phyloP scores from a whole-genome alignment of 2,329 filamentous ascomycete species.

The Hansfordia pulvinata region DNA sequence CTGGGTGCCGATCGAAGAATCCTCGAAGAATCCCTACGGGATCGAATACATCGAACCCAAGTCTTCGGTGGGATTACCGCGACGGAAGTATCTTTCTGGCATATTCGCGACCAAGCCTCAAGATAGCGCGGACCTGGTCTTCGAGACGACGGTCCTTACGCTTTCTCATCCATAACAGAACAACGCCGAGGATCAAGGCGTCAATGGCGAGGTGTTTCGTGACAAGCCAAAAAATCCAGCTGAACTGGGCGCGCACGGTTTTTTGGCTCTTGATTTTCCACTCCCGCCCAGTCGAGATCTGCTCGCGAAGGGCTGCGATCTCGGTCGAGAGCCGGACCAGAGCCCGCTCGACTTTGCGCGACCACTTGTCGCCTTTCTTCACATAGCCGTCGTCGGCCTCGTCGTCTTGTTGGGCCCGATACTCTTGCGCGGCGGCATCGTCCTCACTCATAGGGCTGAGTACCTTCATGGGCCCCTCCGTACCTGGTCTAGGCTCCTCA shows the following conservation, averaged over 20 bases:
- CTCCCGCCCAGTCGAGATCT: slow-evolving; percentile 66
- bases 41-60: too few species aligned
- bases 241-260: slow-evolving; percentile 54
- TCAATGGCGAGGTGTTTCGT: slow-evolving; percentile 67
- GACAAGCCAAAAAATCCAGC: slow-evolving; percentile 55
- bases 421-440: slow-evolving; percentile 50
- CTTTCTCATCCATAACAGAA: slow-evolving; percentile 60
- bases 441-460: slow-evolving; percentile 79
- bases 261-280: slow-evolving; percentile 53
- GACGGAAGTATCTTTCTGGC: slow-evolving; percentile 43
- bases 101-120: slow-evolving; percentile 45
- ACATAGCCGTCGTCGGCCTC: slow-evolving; percentile 25
- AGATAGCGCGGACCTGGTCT: slow-evolving; percentile 54
- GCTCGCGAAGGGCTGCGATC: slow-evolving; percentile 81
- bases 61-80: too few species aligned
- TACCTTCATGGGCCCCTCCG: slow-evolving; percentile 50
- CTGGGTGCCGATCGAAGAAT: too few species aligned
- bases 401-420: slow-evolving; percentile 32
- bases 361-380: slow-evolving; percentile 49
- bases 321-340: slow-evolving; percentile 85
- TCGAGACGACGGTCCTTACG: slow-evolving; percentile 60
- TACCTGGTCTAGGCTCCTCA: slow-evolving; percentile 30
- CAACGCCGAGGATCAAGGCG: slow-evolving; percentile 46
- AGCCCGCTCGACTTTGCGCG: slow-evolving; percentile 69
- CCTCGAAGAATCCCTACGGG: too few species aligned